Evolutionary conservation across 1,284 basidiomycete genomes (phyloP).

Genomic region (Cutaneotrichosporon dermatis): DNA sequence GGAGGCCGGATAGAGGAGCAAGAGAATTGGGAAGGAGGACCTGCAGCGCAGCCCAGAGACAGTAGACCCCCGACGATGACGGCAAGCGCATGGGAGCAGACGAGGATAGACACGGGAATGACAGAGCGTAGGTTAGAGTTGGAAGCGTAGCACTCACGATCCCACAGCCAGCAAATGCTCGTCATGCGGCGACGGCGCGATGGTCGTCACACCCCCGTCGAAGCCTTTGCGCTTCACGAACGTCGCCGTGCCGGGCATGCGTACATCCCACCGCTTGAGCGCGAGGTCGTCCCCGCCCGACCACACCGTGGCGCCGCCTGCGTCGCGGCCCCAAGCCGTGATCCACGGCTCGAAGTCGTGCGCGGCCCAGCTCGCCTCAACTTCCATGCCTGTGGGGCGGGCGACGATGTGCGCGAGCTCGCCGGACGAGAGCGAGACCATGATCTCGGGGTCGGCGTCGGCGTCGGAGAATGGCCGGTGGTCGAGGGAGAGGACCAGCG

Average conservation of each 20-base stretch:
- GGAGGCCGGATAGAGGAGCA: too few relatives aligned
- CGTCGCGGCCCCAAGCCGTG: constrained; percentile 78
- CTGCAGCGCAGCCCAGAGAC: too few relatives aligned
- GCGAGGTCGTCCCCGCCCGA: constrained; percentile 92
- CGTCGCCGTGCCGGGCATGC: constrained; percentile 61
- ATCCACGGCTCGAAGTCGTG: constrained; percentile 97
- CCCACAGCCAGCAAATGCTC: constrained; percentile 87
- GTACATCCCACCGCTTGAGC: constrained; percentile 86
- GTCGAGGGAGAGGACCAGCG: constrained; percentile 54
- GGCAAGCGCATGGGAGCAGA: too few relatives aligned
- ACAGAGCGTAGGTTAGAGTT: too few relatives aligned
- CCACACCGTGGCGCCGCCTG: constrained; percentile 61
- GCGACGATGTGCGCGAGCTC: constrained; percentile 58
- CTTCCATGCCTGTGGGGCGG: constrained; percentile 48
- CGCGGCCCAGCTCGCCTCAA: constrained; percentile 68
- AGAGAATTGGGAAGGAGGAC: too few relatives aligned
- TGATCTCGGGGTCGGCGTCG: constrained; percentile 49
- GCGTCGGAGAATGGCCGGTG: neutral
- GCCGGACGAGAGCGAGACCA: constrained; percentile 77
- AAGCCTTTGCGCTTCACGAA: constrained; percentile 79
- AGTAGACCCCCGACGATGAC: too few relatives aligned
- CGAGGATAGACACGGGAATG: too few relatives aligned
- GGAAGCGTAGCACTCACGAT: constrained; percentile 47
- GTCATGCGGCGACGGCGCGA: constrained; percentile 74
- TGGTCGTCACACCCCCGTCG: constrained; percentile 85